Percentiles rank a stretch among this genome's conserved stretches.
Evolutionary conservation across 2,329 filamentous ascomycete genomes (phyloP).

Genomic region (Grosmannia clavigera): DNA sequence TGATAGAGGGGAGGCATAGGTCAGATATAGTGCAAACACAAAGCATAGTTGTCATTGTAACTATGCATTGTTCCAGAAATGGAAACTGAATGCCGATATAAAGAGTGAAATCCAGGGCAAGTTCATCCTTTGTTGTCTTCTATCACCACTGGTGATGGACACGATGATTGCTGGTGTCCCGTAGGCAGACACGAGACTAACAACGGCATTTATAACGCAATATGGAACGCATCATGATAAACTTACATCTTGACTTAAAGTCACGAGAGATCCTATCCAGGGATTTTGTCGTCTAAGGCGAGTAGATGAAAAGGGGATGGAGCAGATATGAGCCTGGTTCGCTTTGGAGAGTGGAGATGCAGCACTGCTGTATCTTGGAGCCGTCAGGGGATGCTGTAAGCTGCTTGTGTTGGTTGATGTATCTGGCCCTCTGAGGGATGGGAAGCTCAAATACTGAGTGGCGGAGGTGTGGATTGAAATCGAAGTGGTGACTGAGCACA

Average conservation of each 20-base stretch:
- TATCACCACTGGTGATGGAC: too few species aligned
- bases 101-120: background rate
- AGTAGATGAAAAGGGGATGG: conserved; percentile 5
- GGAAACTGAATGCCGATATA: background rate
- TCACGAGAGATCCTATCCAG: background rate
- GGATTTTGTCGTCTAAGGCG: background rate
- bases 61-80: background rate
- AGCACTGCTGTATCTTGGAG: conserved; percentile 16
- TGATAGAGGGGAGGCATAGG: background rate
- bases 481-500: background rate
- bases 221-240: background rate
- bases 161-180: too few species aligned
- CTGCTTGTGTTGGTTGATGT: conserved; percentile 2
- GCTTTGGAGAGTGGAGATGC: conserved; percentile 4
- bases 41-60: background rate
- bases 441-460: background rate
- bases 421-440: background rate
- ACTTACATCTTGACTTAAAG: background rate
- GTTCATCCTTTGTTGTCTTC: too few species aligned
- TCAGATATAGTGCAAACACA: background rate
- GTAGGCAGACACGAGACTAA: too few species aligned
- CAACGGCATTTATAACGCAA: too few species aligned
- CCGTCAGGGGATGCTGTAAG: conserved; percentile 11
- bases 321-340: conserved; percentile 8
- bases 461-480: background rate